A percentile compares a stretch with the other conserved stretches of the same genome.
These are phyloP conservation scores for Logfia minima DNA, from an alignment of 129 eudicot genomes.

Conservation along the genomic window DNA sequence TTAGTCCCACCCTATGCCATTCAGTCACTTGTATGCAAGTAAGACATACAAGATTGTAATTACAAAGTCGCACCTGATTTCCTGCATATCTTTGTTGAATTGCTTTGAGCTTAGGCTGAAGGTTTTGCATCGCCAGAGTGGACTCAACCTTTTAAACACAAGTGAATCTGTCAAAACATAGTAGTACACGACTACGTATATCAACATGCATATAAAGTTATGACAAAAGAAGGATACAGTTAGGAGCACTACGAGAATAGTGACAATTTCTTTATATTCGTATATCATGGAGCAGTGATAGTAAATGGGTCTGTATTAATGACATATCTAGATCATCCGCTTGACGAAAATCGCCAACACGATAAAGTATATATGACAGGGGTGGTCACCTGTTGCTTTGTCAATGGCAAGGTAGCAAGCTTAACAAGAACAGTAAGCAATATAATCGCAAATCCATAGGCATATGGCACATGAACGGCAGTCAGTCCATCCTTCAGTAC, in stretches of 20 bases:
- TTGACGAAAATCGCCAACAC: neutral
- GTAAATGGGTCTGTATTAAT: neutral
- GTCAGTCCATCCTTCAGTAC: conserved; percentile 79
- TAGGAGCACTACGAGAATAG: neutral
- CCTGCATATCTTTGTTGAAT: conserved; percentile 98
- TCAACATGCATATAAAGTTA: conserved; percentile 7
- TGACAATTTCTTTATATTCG: conserved; percentile 2
- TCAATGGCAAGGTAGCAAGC: conserved; percentile 81
- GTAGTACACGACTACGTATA: conserved; percentile 11
- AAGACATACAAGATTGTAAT: conserved; percentile 8
- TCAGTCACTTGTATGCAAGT: conserved; percentile 6
- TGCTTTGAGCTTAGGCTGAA: conserved; percentile 96
- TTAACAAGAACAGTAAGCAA: conserved; percentile 94
- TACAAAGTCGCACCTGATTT: conserved; percentile 65
- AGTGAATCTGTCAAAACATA: conserved; percentile 18
- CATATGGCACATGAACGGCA: conserved; percentile 89
- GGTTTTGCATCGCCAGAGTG: conserved; percentile 94
- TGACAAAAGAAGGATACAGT: neutral
- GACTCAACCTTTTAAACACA: conserved; percentile 74
- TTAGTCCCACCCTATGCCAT: neutral
- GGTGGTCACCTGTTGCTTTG: conserved; percentile 88
- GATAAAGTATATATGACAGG: conserved; percentile 16
- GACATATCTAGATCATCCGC: conserved; percentile 4
- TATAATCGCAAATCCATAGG: conserved; percentile 97
- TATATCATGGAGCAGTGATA: neutral